Conservation (phyloP, 306 rosid genomes). For the Quercus robur region DNA sequence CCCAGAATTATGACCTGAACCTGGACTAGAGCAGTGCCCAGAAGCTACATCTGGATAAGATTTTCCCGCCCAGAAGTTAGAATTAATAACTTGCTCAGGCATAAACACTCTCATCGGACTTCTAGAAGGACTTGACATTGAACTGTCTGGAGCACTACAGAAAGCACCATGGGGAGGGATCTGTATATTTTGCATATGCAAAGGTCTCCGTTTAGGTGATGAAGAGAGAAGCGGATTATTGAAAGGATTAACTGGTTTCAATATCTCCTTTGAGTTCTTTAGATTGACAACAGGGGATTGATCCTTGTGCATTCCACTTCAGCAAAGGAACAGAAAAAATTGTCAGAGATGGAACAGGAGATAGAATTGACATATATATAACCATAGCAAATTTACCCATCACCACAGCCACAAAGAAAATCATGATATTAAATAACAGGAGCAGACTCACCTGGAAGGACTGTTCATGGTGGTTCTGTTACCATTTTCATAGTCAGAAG, state of each 20-base stretch:
- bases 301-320: constrained; percentile 70
- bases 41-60: constrained; percentile 63
- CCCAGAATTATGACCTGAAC: constrained; percentile 97
- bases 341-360: constrained; percentile 32
- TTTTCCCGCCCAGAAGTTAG: constrained; percentile 51
- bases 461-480: constrained; percentile 61
- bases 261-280: constrained; percentile 48
- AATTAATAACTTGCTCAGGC: constrained; percentile 55
- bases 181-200: constrained; percentile 82
- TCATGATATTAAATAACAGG: constrained; percentile 17
- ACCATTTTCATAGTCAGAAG: constrained; percentile 69
- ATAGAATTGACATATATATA: neutral
- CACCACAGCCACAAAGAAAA: constrained; percentile 14
- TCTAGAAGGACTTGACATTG: constrained; percentile 72
- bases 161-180: constrained; percentile 80
- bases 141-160: constrained; percentile 88
- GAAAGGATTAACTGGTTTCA: constrained; percentile 49
- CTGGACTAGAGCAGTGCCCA: constrained; percentile 97
- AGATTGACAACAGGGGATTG: constrained; percentile 48
- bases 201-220: constrained; percentile 76
- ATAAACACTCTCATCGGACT: constrained; percentile 66
- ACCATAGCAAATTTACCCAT: neutral
- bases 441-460: constrained; percentile 73
- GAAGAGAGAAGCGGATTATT: constrained; percentile 46
- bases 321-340: constrained; percentile 25